Percentiles rank a stretch among this genome's conserved stretches.
Evolutionary conservation across 2,329 filamentous ascomycete species (phyloP).

Genomic region (Xylariaceae sp.): DNA sequence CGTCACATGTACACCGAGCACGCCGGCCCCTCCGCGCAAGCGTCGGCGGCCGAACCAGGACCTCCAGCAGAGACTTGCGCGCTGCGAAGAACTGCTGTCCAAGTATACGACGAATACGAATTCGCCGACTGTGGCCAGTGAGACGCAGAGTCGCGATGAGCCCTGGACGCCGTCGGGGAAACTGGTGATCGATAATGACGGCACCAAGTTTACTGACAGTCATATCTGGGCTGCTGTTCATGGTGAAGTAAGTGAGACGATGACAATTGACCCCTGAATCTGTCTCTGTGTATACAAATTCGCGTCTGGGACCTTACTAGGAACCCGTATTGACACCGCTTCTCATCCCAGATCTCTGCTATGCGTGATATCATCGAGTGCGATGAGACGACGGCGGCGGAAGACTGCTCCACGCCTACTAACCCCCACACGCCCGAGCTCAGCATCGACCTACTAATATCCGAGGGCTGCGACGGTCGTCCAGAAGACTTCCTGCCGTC

Average conservation of each 20-base stretch:
- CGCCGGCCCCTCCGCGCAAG: conserved; percentile 55
- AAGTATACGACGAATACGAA: conserved; percentile 45
- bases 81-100: conserved; percentile 54
- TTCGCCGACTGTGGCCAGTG: conserved; percentile 22
- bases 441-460: conserved; percentile 47
- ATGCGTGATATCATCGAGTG: conserved; percentile 56
- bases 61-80: conserved; percentile 54
- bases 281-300: background rate
- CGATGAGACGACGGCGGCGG: conserved; percentile 38
- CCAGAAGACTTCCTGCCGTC: conserved; percentile 56
- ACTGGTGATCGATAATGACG: conserved; percentile 51
- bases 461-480: conserved; percentile 36
- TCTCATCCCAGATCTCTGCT: conserved; percentile 43
- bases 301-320: background rate
- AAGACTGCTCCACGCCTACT: conserved; percentile 38
- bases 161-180: conserved; percentile 46
- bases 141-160: conserved; percentile 31
- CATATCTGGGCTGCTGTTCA: conserved; percentile 50
- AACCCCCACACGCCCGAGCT: conserved; percentile 48
- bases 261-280: background rate
- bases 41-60: conserved; percentile 56
- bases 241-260: conserved; percentile 45
- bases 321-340: background rate
- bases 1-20: conserved; percentile 55
- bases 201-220: conserved; percentile 53